Evolutionary conservation across 257 asterid species (phyloP), one percentile per base, ranked within the genome.

Genomic region (Scutellaria barbata): DNA sequence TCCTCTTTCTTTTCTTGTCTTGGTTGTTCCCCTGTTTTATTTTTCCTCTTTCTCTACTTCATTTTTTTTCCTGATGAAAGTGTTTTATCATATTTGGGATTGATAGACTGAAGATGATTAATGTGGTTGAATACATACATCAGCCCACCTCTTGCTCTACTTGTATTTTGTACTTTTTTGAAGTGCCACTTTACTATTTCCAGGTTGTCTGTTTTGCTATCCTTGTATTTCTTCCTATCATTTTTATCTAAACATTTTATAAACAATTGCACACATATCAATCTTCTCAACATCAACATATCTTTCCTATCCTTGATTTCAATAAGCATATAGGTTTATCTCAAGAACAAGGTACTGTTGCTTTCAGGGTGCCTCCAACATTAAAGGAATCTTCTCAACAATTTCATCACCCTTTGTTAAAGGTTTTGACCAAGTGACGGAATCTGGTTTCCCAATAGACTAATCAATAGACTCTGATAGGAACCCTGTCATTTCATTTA

Each of bases 1-100:
- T 76, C 81, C 73, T 77, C 73, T 82, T 84, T 86, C 90, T 79
- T 79, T 86, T 88, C 92, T 74, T 92, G 96, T 89, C 95, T 84
- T 74, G 78, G 80, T 81, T 82, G 33, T 74, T 78, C 74, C 66
- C 72, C 55, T 76, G 79, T 76, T 82, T 61, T 62, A 59, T 78
- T 77, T 77, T 69, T 65, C 51, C 68, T 57, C 64, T 67, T 8
- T n/a, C 6, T 74, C 63, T 63, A 72, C 43, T 72, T 79, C 25
- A 22, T 22, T 1, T 22, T 22, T 22, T 22, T 22, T 52, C 33
- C 58, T 50, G 8, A 70, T 72, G 25, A 42, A 71, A 60, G 62
- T 56, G 35, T 47, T 48, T 79, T 69, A 66, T 60, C 68, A 58
- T 76, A 72, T 72, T 53, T 75, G 74, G 25, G 73, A 70, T 66